A percentile compares a stretch with the other conserved stretches of the same genome.
Evolutionary conservation across 306 rosid species (phyloP).

Genomic region (Dalbergia cultrata): DNA sequence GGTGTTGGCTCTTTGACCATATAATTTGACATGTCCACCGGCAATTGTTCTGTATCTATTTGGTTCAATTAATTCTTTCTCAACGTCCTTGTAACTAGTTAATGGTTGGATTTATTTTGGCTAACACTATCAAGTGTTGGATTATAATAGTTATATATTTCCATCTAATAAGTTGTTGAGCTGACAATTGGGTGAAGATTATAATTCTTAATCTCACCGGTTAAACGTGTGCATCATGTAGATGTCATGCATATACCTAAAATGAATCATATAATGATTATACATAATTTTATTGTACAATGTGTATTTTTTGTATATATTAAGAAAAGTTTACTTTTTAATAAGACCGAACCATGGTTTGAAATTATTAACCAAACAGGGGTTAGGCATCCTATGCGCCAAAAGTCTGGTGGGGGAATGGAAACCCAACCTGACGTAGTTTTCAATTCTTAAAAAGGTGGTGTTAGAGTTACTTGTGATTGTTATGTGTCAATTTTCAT

Average conservation of each 20-base stretch:
- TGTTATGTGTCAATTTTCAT: neutral
- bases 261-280: neutral
- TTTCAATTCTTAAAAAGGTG: slow-evolving; percentile 29
- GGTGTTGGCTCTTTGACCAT: slow-evolving; percentile 47
- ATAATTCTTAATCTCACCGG: neutral
- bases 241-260: neutral
- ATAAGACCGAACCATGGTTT: neutral
- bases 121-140: neutral
- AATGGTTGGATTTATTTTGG: neutral
- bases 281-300: neutral
- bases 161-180: neutral
- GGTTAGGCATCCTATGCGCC: neutral
- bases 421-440: neutral
- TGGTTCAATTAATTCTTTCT: neutral
- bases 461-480: neutral
- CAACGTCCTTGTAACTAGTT: neutral
- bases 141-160: neutral
- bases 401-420: slow-evolving; percentile 9
- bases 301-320: too few species aligned
- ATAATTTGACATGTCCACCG: slow-evolving; percentile 26
- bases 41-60: slow-evolving; percentile 1
- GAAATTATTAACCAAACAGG: neutral
- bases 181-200: neutral
- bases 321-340: too few species aligned
- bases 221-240: neutral